These are phyloP conservation scores for Condylostoma magnum DNA, from an alignment of 169 alveolate genomes.

Conservation along the genomic window DNA sequence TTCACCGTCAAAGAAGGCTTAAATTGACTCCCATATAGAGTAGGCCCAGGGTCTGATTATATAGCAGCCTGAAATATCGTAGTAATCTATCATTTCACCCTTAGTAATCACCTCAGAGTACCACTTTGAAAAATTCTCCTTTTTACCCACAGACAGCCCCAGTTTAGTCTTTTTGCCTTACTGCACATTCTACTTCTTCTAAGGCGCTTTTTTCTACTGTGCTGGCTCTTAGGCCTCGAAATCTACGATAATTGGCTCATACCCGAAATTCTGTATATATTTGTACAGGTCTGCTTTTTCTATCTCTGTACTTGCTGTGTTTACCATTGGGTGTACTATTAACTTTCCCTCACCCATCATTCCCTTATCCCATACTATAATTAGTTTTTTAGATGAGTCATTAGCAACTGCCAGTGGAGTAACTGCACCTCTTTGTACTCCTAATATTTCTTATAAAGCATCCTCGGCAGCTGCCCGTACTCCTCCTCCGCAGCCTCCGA, in stretches of 20 bases:
- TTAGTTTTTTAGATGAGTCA: constrained; percentile 30
- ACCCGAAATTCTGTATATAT: constrained; percentile 39
- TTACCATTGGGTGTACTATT: constrained; percentile 45
- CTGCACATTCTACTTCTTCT: constrained; percentile 48
- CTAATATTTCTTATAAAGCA: constrained; percentile 9
- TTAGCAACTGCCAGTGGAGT: constrained; percentile 41
- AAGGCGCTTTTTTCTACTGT: constrained; percentile 29
- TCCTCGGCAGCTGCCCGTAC: constrained; percentile 48
- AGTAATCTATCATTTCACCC: constrained; percentile 97
- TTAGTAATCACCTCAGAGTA: constrained; percentile 91
- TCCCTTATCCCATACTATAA: constrained; percentile 37
- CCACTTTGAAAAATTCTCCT: constrained; percentile 83
- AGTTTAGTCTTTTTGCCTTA: constrained; percentile 51
- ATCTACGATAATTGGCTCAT: constrained; percentile 31
- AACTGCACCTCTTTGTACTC: constrained; percentile 36
- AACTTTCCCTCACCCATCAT: constrained; percentile 23
- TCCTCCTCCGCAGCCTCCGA: constrained; percentile 33
- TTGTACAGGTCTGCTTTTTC: constrained; percentile 33
- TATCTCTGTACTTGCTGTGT: constrained; percentile 51
- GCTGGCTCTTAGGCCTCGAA: constrained; percentile 41
- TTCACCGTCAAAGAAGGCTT: constrained; percentile 86
- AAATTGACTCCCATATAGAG: constrained; percentile 97
- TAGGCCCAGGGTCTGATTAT: constrained; percentile 97
- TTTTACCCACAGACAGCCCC: constrained; percentile 78
- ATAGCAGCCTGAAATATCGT: constrained; percentile 99